Percentiles rank a stretch among this genome's conserved stretches.
These are phyloP conservation scores for Lycium ferocissimum DNA, from an alignment of 257 asterid genomes.

Conservation along the genomic window DNA sequence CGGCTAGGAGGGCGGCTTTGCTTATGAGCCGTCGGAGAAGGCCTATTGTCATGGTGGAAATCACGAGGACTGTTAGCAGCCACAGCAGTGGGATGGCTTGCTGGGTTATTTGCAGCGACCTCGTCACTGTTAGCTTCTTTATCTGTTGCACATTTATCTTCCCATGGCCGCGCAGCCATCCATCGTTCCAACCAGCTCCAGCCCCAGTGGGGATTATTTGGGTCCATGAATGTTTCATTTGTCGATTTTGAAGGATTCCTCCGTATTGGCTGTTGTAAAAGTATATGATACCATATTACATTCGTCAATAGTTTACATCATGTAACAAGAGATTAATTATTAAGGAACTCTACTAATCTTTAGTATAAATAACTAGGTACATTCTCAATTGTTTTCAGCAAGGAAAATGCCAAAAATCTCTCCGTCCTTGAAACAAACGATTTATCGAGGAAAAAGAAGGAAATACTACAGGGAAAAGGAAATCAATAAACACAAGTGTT, in stretches of 20 bases:
- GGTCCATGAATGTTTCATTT: constrained; percentile 72
- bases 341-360: background rate
- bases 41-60: constrained; percentile 36
- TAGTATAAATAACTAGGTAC: background rate
- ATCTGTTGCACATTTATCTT: constrained; percentile 48
- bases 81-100: constrained; percentile 34
- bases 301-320: background rate
- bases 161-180: constrained; percentile 88
- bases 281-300: constrained; percentile 6
- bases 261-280: constrained; percentile 44
- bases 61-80: constrained; percentile 34
- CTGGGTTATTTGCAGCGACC: constrained; percentile 44
- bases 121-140: constrained; percentile 55
- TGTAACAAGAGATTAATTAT: background rate
- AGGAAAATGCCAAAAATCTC: constrained; percentile 2
- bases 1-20: constrained; percentile 53
- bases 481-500: background rate
- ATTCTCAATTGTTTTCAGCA: constrained; percentile 1
- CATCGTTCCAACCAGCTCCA: constrained; percentile 93
- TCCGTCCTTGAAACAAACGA: background rate
- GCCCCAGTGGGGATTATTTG: constrained; percentile 79
- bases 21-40: constrained; percentile 50
- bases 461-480: background rate
- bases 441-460: background rate
- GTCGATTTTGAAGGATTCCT: constrained; percentile 56